These are phyloP conservation scores for Ustilago esculenta DNA, from an alignment of 1,284 basidiomycete genomes.

Conservation along the genomic window DNA sequence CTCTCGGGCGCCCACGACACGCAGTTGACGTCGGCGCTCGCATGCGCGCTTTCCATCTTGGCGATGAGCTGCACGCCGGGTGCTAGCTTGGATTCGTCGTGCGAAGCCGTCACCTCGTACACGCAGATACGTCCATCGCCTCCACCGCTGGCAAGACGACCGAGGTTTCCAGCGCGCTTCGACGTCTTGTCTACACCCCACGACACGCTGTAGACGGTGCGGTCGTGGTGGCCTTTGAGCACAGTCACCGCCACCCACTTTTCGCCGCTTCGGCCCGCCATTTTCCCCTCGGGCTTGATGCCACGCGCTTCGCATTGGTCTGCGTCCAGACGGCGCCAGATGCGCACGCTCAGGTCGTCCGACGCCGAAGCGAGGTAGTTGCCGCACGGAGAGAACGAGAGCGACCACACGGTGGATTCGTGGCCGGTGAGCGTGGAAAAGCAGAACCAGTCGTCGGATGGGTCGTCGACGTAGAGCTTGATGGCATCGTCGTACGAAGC, in stretches of 20 bases:
- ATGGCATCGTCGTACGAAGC: constrained; percentile 97
- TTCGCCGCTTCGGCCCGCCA: constrained; percentile 63
- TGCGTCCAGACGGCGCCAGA: constrained; percentile 69
- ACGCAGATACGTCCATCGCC: constrained; percentile 80
- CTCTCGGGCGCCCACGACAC: constrained; percentile 75
- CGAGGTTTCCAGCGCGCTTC: constrained; percentile 68
- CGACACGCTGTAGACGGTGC: constrained; percentile 81
- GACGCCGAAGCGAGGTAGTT: constrained; percentile 81
- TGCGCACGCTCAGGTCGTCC: constrained; percentile 78
- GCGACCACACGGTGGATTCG: constrained; percentile 84
- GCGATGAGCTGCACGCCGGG: constrained; percentile 46
- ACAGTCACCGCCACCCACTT: constrained; percentile 66
- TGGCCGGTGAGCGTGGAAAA: constrained; percentile 83
- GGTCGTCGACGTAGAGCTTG: constrained; percentile 92
- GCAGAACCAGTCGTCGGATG: constrained; percentile 92
- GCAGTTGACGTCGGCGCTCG: constrained; percentile 79
- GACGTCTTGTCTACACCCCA: constrained; percentile 71
- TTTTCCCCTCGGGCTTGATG: constrained; percentile 52
- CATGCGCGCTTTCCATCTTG: constrained; percentile 73
- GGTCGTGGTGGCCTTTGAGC: constrained; percentile 71
- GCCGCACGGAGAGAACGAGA: constrained; percentile 81
- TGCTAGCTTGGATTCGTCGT: constrained; percentile 19
- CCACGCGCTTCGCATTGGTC: constrained; percentile 61
- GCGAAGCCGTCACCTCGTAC: constrained; percentile 73
- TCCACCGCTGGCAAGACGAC: constrained; percentile 79